Base-by-base conservation (phyloP, 306 rosid genomes). In the Dryas octopetala region DNA sequence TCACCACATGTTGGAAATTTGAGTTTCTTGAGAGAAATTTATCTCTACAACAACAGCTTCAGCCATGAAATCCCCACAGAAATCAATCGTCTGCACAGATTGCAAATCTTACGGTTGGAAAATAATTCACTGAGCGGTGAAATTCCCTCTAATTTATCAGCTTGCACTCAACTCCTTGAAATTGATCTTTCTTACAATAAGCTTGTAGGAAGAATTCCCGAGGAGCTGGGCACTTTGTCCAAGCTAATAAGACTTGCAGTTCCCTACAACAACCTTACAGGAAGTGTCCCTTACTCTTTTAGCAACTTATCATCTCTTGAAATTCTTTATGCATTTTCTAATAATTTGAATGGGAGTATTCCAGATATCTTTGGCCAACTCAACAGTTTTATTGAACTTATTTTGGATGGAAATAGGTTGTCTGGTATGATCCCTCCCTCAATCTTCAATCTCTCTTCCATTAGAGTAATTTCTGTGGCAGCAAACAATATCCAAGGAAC, bases 401-500 rank as follows among this genome's bases (percentile, higher is more conserved):
- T 1, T 52, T n/a, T 70, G 14, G 50, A 10, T 5, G 38, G 0
- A 70, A 70, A 70, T 19, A 53, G 11, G 1, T 70, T 70, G n/a
- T 66, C 71, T 12, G 55, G 71, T 19, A 11, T 1, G 10, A 3
- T 66, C 17, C 55, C 71, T 66, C 54, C 16, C 71, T 66, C 71
- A 19, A 11, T 47, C 49, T 40, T 53, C 38, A 70, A 70, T 41
- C 10, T 53, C 74, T 52, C 74, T 53, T 70, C 74, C 9, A 14
- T 69, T 4, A 28, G 9, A 8, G 0, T 9, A 0, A 14, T 69
- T 69, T 9, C 7, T 16, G 19, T 69, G 6, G 1, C 0, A 12
- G 15, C 0, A 4, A 69, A 70, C 63, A 40, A 41, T 4, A 70
- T 70, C 38, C 62, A 53, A 52, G 74, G 74, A 8, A 38, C 28